A percentile compares a stretch with the other conserved stretches of the same genome.
phyloP scores from a whole-genome alignment of 1,139 yeast genomes.

The Candida gigantensis region DNA sequence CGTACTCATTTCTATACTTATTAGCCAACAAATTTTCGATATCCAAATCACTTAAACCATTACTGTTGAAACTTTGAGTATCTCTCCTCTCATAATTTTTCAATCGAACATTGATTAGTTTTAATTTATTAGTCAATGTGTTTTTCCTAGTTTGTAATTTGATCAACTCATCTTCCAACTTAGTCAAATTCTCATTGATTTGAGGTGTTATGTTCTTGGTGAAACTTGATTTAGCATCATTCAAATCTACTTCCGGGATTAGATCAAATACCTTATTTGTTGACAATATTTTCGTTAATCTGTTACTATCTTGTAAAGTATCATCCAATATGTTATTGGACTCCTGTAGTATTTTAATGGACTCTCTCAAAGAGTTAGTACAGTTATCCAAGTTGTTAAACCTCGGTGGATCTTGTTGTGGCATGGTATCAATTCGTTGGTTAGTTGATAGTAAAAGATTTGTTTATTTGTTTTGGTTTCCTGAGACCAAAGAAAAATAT shows the following conservation, averaged over 20 bases:
- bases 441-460: no score
- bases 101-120: slow-evolving; percentile 32
- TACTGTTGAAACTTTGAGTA: slow-evolving; percentile 7
- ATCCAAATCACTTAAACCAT: slow-evolving; percentile 9
- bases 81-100: slow-evolving; percentile 22
- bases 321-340: slow-evolving; percentile 31
- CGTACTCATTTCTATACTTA: slow-evolving; percentile 6
- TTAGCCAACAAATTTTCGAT: slow-evolving; percentile 6
- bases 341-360: slow-evolving; percentile 32
- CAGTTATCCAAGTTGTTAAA: slow-evolving; percentile 22
- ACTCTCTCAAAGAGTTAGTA: slow-evolving; percentile 30
- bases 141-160: slow-evolving; percentile 28
- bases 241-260: slow-evolving; percentile 43
- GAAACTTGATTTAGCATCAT: slow-evolving; percentile 37
- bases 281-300: slow-evolving; percentile 33
- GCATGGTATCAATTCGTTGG: no score
- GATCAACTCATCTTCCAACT: slow-evolving; percentile 35
- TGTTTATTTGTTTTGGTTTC: no score
- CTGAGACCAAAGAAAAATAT: no score
- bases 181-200: slow-evolving; percentile 30
- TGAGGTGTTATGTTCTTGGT: slow-evolving; percentile 37
- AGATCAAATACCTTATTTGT: slow-evolving; percentile 44
- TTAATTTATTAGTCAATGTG: slow-evolving; percentile 31
- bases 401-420: slow-evolving; percentile 1
- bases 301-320: slow-evolving; percentile 35